phyloP scores from a whole-genome alignment of 305 asterid genomes.

The Salvia sclarea region DNA sequence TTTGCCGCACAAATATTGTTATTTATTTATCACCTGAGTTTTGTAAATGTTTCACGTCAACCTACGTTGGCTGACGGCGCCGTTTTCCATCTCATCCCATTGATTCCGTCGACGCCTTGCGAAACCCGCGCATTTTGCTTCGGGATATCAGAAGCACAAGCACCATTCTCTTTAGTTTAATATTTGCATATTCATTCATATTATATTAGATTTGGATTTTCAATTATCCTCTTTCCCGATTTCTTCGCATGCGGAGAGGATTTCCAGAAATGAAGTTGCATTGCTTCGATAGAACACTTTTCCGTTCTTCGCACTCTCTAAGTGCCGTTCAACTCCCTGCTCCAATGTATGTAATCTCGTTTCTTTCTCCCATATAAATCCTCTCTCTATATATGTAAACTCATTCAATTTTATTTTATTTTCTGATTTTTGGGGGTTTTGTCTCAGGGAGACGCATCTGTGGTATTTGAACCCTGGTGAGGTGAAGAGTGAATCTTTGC shows the following conservation, averaged over 20 bases:
- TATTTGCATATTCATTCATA: neutral
- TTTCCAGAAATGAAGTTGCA: conserved; percentile 48
- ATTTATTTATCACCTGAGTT: no score
- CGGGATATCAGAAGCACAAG: conserved; percentile 13
- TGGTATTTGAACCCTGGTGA: conserved; percentile 79
- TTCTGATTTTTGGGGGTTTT: neutral
- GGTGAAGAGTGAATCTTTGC: conserved; percentile 57
- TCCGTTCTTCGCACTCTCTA: conserved; percentile 42
- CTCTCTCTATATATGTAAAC: no score
- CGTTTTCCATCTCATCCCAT: conserved; percentile 1
- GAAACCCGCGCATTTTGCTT: conserved; percentile 6
- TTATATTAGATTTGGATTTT: neutral
- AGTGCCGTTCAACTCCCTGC: conserved; percentile 56
- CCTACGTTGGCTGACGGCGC: neutral
- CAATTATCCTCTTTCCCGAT: neutral
- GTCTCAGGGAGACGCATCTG: conserved; percentile 69
- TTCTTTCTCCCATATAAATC: neutral
- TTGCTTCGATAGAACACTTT: conserved; percentile 40
- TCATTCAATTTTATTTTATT: no score
- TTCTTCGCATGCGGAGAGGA: conserved; percentile 36
- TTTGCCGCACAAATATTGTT: no score
- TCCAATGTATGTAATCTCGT: conserved; percentile 40
- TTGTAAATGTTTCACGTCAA: no score
- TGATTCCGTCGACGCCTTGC: conserved; percentile 17
- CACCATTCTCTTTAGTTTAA: neutral